Evolutionary conservation across 1,284 basidiomycete genomes (phyloP), one percentile per base, ranked within the genome.

Genomic region (Blastosporella zonata): DNA sequence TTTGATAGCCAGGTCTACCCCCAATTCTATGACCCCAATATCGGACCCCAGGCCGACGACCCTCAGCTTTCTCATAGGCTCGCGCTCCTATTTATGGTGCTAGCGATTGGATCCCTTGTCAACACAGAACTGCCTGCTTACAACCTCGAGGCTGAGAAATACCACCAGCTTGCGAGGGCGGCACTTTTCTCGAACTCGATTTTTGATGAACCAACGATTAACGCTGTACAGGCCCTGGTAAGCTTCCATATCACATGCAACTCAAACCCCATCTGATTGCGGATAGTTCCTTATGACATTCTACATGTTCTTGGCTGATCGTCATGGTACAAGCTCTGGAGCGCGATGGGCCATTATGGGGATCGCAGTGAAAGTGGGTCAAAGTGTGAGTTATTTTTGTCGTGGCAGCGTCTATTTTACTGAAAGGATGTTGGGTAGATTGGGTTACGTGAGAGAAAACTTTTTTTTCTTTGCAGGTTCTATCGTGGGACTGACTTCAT

Each of bases 311-410:
- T 68, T 89, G 50, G 75, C 79, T 47, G 86, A 89, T 65, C 75
- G 84, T 55, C 83, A 88, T 62, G 84, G 84, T 13, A 81, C 77
- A 21, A 79, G 75, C 55, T 82, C 82, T 53, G 85, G 85, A 13
- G 78, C 80, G n/a, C 74, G 87, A 29, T 89, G 86, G 86, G 79
- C 81, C 6, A 80, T 85, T 50, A 87, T 88, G 75, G 87, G 87
- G 18, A 75, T 89, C 44, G 82, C 87, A 15, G 81, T 87, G 52
- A 90, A 87, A 67, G 70, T 89, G 49, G 83, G 81, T 27, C 84
- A 90, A 62, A 87, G 84, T 62, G 87, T 90, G 59, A 73, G 85
- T 75, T 54, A 44, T 67, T 47, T 51, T 44, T 50, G 20, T 37
- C 43, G 34, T 44, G 35, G 53, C 39, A 20, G 15, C 33, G 39